A percentile compares a stretch with the other conserved stretches of the same genome.
Evolutionary conservation across 23 red algal species (phyloP).

Genomic region (Pyropia yezoensis): DNA sequence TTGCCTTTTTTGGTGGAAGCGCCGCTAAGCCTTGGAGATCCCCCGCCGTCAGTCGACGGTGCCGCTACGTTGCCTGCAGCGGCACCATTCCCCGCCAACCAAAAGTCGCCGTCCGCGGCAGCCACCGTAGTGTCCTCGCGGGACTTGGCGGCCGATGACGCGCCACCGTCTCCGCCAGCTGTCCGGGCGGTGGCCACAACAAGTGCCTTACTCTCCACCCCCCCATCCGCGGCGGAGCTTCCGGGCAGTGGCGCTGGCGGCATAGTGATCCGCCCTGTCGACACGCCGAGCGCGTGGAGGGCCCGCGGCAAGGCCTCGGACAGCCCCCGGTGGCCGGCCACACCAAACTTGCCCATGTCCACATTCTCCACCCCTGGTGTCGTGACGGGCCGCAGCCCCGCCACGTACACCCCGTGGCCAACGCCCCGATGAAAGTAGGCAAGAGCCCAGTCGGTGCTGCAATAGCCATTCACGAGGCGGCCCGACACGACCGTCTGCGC

Average conservation of each 20-base stretch:
- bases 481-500: conserved; percentile 51
- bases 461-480: conserved; percentile 86
- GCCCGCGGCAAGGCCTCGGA: conserved; percentile 64
- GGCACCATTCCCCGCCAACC: conserved; percentile 1
- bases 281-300: conserved; percentile 71
- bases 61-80: not conserved
- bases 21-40: not conserved
- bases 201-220: not conserved
- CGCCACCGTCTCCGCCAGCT: not conserved
- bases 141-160: not conserved
- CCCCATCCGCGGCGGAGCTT: not conserved
- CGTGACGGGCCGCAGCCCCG: conserved; percentile 49
- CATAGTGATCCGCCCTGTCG: conserved; percentile 70
- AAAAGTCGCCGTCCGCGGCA: not conserved
- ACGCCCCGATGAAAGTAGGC: conserved; percentile 93
- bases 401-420: conserved; percentile 56
- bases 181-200: not conserved
- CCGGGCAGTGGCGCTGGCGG: conserved; percentile 45
- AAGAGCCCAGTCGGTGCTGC: conserved; percentile 86
- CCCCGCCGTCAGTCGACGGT: not conserved
- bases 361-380: conserved; percentile 75
- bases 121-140: conserved; percentile 9
- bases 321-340: conserved; percentile 75
- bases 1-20: not conserved
- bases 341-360: conserved; percentile 76